Conservation (phyloP, 805 yeast genomes). For the Maudiozyma pseudohumilis region DNA sequence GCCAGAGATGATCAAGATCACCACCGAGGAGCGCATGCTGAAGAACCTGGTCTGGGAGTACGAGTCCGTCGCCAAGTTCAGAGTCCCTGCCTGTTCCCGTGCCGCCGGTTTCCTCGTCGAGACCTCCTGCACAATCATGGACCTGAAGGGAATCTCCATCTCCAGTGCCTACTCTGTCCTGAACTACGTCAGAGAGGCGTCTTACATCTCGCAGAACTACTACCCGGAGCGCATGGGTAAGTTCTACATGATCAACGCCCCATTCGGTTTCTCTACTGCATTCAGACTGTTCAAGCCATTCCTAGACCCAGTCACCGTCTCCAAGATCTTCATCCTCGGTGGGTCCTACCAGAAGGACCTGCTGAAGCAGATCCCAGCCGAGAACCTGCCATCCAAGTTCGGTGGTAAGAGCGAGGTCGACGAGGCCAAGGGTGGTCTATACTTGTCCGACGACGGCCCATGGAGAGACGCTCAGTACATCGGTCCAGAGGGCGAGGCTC, state of each 20-base stretch:
- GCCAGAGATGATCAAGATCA: constrained; percentile 83
- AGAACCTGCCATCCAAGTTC: constrained; percentile 81
- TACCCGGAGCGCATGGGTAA: constrained; percentile 99
- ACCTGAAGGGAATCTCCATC: constrained; percentile 86
- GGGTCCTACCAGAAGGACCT: constrained; percentile 70
- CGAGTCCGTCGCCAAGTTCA: constrained; percentile 72
- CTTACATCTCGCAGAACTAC: constrained; percentile 89
- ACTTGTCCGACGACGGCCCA: constrained; percentile 87
- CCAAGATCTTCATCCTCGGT: constrained; percentile 85
- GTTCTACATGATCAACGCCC: constrained; percentile 91
- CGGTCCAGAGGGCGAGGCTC: constrained; percentile 95
- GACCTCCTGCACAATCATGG: constrained; percentile 94
- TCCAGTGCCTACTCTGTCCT: constrained; percentile 77
- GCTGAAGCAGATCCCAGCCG: constrained; percentile 84
- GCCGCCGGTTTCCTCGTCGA: constrained; percentile 68
- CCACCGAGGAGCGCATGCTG: constrained; percentile 92
- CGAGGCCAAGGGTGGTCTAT: constrained; percentile 69
- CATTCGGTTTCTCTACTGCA: constrained; percentile 93
- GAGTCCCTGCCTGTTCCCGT: constrained; percentile 93
- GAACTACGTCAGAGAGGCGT: constrained; percentile 84
- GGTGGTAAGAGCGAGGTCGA: constrained; percentile 71
- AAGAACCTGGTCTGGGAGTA: constrained; percentile 96
- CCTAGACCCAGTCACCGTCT: constrained; percentile 94
- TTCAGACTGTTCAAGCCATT: constrained; percentile 87
- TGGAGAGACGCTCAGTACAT: constrained; percentile 87